Percentiles rank a stretch among this genome's conserved stretches.
These are phyloP conservation scores for Stemphylium vesicarium DNA, from an alignment of 2,329 filamentous ascomycete genomes.

Conservation along the genomic window DNA sequence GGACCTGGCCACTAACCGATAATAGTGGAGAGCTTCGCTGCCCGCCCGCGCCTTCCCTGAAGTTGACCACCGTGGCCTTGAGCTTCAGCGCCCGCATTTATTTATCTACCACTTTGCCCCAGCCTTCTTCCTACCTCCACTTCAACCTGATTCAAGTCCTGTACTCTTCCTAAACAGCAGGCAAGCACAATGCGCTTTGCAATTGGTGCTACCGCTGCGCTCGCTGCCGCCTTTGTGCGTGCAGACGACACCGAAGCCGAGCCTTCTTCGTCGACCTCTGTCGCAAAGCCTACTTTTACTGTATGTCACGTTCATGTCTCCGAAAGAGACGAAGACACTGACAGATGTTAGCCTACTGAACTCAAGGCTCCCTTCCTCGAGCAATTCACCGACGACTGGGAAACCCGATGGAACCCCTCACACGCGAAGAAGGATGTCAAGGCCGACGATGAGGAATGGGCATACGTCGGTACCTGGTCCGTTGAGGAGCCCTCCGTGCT, in stretches of 20 bases:
- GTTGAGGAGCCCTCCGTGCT: constrained; percentile 91
- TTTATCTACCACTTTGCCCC: constrained; percentile 34
- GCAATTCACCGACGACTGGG: constrained; percentile 98
- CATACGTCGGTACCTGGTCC: constrained; percentile 94
- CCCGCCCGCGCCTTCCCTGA: constrained; percentile 19
- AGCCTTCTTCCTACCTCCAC: constrained; percentile 23
- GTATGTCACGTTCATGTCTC: constrained; percentile 62
- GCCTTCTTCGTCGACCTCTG: constrained; percentile 63
- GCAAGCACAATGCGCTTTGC: constrained; percentile 63
- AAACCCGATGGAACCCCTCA: constrained; percentile 89
- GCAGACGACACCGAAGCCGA: constrained; percentile 64
- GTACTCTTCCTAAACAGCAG: constrained; percentile 41
- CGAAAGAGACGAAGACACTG: constrained; percentile 13
- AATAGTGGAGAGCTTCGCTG: constrained; percentile 20
- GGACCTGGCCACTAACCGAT: constrained; percentile 11
- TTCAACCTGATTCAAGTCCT: constrained; percentile 33
- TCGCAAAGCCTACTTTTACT: constrained; percentile 82
- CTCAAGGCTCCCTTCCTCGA: constrained; percentile 95
- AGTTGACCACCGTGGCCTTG: constrained; percentile 27
- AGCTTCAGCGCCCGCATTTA: constrained; percentile 30
- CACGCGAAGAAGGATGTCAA: constrained; percentile 93
- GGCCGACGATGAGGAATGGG: constrained; percentile 85
- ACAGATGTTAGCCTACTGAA: constrained; percentile 72
- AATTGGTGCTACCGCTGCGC: constrained; percentile 72
- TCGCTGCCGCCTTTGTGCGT: constrained; percentile 75